A percentile compares a stretch with the other conserved stretches of the same genome.
These are phyloP conservation scores for Naganishia sp. DNA, from an alignment of 1,284 basidiomycete genomes.

Conservation along the genomic window DNA sequence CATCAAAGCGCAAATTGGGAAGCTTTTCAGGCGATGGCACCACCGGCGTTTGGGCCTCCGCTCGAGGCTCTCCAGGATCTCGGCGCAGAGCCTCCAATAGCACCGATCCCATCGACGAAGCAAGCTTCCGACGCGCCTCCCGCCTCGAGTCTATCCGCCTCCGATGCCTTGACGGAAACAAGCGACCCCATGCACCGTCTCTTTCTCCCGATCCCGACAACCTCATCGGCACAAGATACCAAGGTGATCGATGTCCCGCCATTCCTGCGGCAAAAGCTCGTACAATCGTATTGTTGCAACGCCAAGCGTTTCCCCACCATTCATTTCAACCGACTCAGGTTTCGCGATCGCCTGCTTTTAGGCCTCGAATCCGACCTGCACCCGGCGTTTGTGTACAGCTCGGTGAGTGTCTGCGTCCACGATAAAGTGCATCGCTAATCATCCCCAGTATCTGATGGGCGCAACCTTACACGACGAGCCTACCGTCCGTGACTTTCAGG, in stretches of 20 bases:
- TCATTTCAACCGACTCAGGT: slow-evolving; percentile 7
- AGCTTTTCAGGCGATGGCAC: background rate
- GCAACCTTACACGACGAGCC: slow-evolving; percentile 15
- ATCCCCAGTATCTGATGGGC: slow-evolving; percentile 7
- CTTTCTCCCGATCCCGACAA: background rate
- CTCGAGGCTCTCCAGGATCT: too few relatives aligned
- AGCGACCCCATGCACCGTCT: background rate
- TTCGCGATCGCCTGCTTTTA: slow-evolving; percentile 1
- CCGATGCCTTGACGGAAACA: background rate
- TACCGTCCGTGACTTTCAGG: slow-evolving; percentile 20
- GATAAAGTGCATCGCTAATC: background rate
- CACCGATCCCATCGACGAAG: too few relatives aligned
- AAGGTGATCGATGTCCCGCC: slow-evolving; percentile 20
- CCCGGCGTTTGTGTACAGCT: slow-evolving; percentile 12
- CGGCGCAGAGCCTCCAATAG: too few relatives aligned
- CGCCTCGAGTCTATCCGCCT: too few relatives aligned
- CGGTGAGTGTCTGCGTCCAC: slow-evolving; percentile 2
- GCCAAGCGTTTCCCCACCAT: slow-evolving; percentile 19
- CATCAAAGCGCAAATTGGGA: background rate
- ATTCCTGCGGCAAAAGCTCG: slow-evolving; percentile 19
- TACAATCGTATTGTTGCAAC: slow-evolving; percentile 20
- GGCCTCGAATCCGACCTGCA: slow-evolving; percentile 16
- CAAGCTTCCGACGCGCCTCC: too few relatives aligned
- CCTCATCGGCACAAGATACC: background rate
- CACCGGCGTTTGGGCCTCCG: background rate